Base-by-base conservation (phyloP, 768 basidiomycete genomes). In the Macrolepiota fuliginosa region DNA sequence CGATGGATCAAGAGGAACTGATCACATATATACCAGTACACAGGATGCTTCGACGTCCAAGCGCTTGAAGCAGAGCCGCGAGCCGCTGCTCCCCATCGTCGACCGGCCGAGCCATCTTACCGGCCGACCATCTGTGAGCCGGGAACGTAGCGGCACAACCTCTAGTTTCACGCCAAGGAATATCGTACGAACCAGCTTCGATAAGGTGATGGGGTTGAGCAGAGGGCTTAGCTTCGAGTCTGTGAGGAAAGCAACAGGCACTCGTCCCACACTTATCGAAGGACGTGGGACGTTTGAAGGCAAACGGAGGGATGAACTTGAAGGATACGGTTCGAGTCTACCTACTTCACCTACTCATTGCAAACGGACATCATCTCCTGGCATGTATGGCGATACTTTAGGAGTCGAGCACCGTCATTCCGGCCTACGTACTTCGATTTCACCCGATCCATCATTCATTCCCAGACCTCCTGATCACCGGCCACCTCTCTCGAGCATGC, bases 1-100 rank as follows among this genome's bases (percentile, higher is more conserved):
- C 12, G 70, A 71, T 24, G 66, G 65, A 12, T 53, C 66, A 49
- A 50, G 66, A 66, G 54, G 67, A 69, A 36, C 68, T 68, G 61
- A 56, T 60, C 27, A 74, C 74, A 47, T 73, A 75, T 67, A 70
- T 65, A 65, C 76, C 17, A 55, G 47, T 22, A 35, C 27, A 1
- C 60, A 50, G 22, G 46, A 55, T 49, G 22, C 25, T 24, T 53
- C 45, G 17, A 13, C 66, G 3, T 58, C 78, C 13, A 77, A 77
- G 52, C 78, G 78, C 15, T 68, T 76, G 27, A 91, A 89, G 69
- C 83, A 81, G 61, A 91, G 90, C 69, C 83, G 87, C 32, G 91
- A 92, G 63, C 89, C 89, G 1, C 77, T 92, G 46, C 78, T 92
- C 3, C 89, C 91, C 6, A 73, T 85, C 42, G 74, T 13, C 22